Conservation (phyloP, 2,329 filamentous ascomycete species). For the Diaporthe eres region DNA sequence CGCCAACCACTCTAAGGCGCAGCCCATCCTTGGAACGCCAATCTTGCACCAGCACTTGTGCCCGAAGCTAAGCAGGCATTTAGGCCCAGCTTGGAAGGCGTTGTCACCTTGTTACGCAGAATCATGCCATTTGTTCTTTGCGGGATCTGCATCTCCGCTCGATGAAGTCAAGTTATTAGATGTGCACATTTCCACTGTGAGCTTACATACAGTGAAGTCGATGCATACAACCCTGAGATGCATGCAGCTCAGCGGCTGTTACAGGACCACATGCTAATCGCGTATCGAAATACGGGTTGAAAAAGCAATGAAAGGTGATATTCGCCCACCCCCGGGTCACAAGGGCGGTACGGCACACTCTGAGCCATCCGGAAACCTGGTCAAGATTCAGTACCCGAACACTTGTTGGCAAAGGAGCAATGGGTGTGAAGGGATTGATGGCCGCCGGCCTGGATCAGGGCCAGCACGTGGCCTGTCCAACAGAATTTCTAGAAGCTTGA, state of each 20-base stretch:
- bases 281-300: background rate
- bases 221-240: background rate
- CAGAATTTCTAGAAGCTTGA: background rate
- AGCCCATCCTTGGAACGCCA: background rate
- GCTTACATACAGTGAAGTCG: background rate
- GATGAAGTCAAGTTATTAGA: background rate
- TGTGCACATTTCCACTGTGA: background rate
- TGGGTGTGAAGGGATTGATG: background rate
- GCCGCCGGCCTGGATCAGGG: background rate
- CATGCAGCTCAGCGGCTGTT: background rate
- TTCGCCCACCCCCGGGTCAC: background rate
- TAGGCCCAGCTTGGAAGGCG: background rate
- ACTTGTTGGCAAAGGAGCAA: background rate
- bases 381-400: background rate
- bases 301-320: no score
- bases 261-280: background rate
- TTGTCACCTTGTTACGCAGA: constrained; percentile 18
- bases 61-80: constrained; percentile 3
- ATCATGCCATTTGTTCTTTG: background rate
- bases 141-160: background rate
- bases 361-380: no score
- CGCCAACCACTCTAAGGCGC: background rate
- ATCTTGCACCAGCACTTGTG: constrained; percentile 13
- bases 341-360: background rate
- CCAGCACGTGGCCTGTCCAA: background rate